Conservation (phyloP, 2,329 filamentous ascomycete genomes). For the Aspergillus arachidicola region DNA sequence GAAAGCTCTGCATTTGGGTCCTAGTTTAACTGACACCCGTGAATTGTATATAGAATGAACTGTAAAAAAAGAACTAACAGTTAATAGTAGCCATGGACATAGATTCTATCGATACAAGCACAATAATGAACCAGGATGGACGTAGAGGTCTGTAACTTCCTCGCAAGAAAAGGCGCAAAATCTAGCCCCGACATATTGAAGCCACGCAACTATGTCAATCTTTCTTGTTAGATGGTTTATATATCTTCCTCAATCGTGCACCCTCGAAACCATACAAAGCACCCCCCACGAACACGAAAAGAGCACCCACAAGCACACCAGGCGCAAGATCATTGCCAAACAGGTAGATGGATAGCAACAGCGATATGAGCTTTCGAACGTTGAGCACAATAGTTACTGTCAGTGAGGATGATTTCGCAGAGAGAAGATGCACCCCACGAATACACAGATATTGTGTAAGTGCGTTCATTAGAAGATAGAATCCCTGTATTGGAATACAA, state of each 20-base stretch:
- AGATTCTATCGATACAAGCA: neutral
- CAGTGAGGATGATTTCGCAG: conserved; percentile 82
- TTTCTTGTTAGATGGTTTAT: conserved; percentile 21
- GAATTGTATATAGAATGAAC: neutral
- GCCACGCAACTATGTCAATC: conserved; percentile 9
- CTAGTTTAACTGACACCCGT: neutral
- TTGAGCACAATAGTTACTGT: conserved; percentile 97
- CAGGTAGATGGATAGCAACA: conserved; percentile 87
- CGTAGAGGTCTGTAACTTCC: neutral
- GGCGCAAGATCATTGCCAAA: conserved; percentile 82
- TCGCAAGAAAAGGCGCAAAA: neutral
- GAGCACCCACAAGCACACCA: conserved; percentile 78
- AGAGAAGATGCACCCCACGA: conserved; percentile 91
- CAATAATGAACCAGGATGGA: neutral
- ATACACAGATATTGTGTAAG: conserved; percentile 94
- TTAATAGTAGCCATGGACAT: neutral
- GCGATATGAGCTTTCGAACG: conserved; percentile 87
- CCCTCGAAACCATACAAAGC: conserved; percentile 82
- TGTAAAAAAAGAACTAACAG: neutral
- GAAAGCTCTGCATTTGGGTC: neutral
- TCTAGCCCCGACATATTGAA: neutral
- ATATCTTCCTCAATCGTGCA: conserved; percentile 34
- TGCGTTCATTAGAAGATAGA: conserved; percentile 56
- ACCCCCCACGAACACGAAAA: conserved; percentile 87
- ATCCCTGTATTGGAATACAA: conserved; percentile 37